Evolutionary conservation across 768 basidiomycete genomes (phyloP), one percentile per base, ranked within the genome.

Genomic region (Fistulinella prunicolor): DNA sequence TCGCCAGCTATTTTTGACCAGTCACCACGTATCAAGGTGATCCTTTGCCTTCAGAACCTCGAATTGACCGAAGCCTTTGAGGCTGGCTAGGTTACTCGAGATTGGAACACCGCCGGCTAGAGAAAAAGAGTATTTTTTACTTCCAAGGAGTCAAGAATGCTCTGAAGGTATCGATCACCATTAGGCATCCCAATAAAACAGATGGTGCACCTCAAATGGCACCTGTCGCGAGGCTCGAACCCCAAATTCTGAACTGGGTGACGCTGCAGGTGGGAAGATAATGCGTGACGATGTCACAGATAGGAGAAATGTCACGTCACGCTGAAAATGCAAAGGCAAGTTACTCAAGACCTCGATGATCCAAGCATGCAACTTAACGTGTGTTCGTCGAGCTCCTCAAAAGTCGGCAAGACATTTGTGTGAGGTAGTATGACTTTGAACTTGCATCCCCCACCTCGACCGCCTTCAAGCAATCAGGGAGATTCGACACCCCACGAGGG

Each of bases 221-320:
- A n/a, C n/a, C n/a, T n/a, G n/a, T n/a, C n/a, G n/a, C n/a, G n/a
- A n/a, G n/a, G n/a, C n/a, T n/a, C n/a, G n/a, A n/a, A n/a, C n/a
- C n/a, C n/a, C n/a, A n/a, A n/a, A n/a, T n/a, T n/a, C n/a, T n/a
- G n/a, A n/a, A n/a, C n/a, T n/a, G n/a, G n/a, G n/a, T n/a, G n/a
- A n/a, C n/a, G n/a, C n/a, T n/a, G n/a, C 51, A 8, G 38, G 36
- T 50, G 52, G 54, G 52, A 54, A 53, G 5, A 32, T 9, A 9
- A 7, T 23, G 0, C 17, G 65, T 64, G 63, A 67, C 53, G 22
- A 0, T n/a, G 57, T 64, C 55, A 64, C 54, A 44, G 24, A 65
- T 40, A 67, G 62, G 63, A 60, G 59, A 28, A 0, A 2, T 51
- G 63, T 62, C 60, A 63, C 63, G 32, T 65, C 63, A 67, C 65